These are phyloP conservation scores for Agaricus sinodeliciosus DNA, from an alignment of 768 basidiomycete species.

Conservation along the genomic window DNA sequence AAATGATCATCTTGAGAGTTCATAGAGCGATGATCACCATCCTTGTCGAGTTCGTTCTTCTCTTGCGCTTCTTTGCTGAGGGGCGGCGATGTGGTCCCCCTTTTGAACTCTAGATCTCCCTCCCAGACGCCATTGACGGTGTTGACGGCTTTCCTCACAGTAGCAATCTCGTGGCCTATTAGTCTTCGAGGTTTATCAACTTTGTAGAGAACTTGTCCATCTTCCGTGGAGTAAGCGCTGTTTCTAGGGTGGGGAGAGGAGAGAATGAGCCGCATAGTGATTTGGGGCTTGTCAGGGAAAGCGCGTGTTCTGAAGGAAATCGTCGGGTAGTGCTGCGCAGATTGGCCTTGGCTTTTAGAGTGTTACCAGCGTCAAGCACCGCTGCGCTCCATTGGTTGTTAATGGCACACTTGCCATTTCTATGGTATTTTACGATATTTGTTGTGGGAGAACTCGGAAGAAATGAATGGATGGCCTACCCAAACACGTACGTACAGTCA, in stretches of 20 bases:
- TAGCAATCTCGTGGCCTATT: slow-evolving; percentile 7
- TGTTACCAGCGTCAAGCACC: too few relatives aligned
- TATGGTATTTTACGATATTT: too few relatives aligned
- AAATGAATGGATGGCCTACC: too few relatives aligned
- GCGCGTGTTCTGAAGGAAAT: too few relatives aligned
- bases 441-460: too few relatives aligned
- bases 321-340: too few relatives aligned
- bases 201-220: slow-evolving; percentile 17
- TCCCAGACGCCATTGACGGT: not conserved
- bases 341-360: too few relatives aligned
- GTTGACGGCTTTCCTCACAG: slow-evolving; percentile 10
- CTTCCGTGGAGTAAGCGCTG: slow-evolving; percentile 15
- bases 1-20: not conserved
- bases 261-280: slow-evolving; percentile 18
- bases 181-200: slow-evolving; percentile 14
- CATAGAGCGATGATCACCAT: not conserved
- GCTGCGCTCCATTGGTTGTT: too few relatives aligned
- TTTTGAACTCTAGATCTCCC: not conserved
- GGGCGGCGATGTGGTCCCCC: not conserved
- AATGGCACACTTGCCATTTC: too few relatives aligned
- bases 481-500: too few relatives aligned
- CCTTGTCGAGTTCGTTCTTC: not conserved
- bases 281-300: too few relatives aligned
- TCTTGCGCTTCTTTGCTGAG: not conserved
- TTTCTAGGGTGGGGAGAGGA: slow-evolving; percentile 16